These are phyloP conservation scores for Cruciata laevipes DNA, from an alignment of 257 asterid species.

Conservation along the genomic window DNA sequence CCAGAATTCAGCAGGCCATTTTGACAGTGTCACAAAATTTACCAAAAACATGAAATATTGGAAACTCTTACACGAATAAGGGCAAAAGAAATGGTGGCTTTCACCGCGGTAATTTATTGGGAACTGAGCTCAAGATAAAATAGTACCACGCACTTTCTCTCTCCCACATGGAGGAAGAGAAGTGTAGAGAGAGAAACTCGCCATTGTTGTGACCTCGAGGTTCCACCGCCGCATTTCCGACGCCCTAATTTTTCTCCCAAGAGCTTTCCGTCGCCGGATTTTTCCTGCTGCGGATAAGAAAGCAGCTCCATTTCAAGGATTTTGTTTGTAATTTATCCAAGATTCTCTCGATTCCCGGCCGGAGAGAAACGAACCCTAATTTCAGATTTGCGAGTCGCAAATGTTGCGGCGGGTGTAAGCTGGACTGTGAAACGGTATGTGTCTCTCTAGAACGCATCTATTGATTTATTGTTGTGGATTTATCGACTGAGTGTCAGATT, in stretches of 20 bases:
- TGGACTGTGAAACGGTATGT: background rate
- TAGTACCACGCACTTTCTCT: constrained; percentile 12
- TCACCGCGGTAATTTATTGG: constrained; percentile 1
- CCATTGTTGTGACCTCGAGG: background rate
- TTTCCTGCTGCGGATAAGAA: background rate
- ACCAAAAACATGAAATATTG: background rate
- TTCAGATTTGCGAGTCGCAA: constrained; percentile 10
- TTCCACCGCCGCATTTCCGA: background rate
- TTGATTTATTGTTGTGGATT: background rate
- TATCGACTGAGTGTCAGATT: background rate
- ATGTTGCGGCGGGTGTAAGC: constrained; percentile 9
- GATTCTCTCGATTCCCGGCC: background rate
- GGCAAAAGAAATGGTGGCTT: background rate
- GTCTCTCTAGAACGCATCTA: background rate
- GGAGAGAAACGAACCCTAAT: constrained; percentile 14
- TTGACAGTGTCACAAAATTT: background rate
- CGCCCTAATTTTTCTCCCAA: background rate
- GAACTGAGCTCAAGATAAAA: background rate
- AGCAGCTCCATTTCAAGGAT: background rate
- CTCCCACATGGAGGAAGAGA: constrained; percentile 23
- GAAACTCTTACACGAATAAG: background rate
- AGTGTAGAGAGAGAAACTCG: constrained; percentile 20
- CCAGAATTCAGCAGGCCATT: background rate
- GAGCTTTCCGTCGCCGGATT: background rate
- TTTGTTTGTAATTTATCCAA: background rate